phyloP scores from a whole-genome alignment of 345 rosid species.

The Carallia brachiata region DNA sequence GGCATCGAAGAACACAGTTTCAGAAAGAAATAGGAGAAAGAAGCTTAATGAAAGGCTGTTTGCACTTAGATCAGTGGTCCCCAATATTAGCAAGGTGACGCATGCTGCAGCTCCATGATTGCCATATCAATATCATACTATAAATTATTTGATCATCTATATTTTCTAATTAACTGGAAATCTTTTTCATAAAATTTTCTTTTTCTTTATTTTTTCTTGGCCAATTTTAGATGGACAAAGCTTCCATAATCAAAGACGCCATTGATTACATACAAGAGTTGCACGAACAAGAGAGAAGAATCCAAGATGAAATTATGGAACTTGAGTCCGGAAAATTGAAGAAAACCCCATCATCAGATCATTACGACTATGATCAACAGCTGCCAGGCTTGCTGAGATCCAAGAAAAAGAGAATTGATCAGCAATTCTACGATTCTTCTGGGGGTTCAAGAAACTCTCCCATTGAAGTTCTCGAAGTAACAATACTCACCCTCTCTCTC shows the following conservation, averaged over 20 bases:
- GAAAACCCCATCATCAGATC: slow-evolving; percentile 26
- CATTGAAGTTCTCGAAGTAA: slow-evolving; percentile 63
- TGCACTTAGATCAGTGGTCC: slow-evolving; percentile 96
- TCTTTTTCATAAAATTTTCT: not conserved
- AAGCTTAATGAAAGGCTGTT: slow-evolving; percentile 86
- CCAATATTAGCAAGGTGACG: slow-evolving; percentile 81
- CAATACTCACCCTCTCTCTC: not conserved
- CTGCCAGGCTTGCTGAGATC: slow-evolving; percentile 49
- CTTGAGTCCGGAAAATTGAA: slow-evolving; percentile 57
- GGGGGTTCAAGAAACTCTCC: slow-evolving; percentile 42
- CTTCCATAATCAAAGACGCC: slow-evolving; percentile 95
- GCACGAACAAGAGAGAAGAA: slow-evolving; percentile 71
- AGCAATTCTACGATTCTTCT: slow-evolving; percentile 35
- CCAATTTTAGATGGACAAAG: slow-evolving; percentile 80
- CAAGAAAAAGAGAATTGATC: slow-evolving; percentile 56
- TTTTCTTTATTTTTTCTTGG: not conserved
- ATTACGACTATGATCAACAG: slow-evolving; percentile 55
- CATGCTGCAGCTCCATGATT: too few species aligned
- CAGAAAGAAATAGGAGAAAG: slow-evolving; percentile 86
- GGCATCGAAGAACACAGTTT: slow-evolving; percentile 82
- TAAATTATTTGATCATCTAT: too few species aligned
- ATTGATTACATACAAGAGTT: slow-evolving; percentile 81
- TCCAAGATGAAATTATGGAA: slow-evolving; percentile 70
- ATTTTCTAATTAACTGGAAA: not conserved
- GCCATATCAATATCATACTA: too few species aligned